Percentiles rank a stretch among this genome's conserved stretches.
Evolutionary conservation across 2,329 filamentous ascomycete genomes (phyloP).

Genomic region (Penicillium thymicola): DNA sequence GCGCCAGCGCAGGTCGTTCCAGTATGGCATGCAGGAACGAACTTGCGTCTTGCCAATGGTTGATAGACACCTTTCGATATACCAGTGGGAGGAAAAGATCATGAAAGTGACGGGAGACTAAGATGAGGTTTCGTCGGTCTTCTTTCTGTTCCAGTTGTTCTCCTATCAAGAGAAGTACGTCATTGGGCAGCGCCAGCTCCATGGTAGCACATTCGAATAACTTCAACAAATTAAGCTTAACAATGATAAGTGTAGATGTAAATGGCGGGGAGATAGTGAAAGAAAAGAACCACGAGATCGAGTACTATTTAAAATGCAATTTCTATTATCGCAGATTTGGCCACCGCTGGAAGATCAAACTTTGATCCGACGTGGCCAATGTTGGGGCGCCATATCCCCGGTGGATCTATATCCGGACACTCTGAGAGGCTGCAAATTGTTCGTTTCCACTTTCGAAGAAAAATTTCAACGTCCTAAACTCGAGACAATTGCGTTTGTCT

Average conservation of each 20-base stretch:
- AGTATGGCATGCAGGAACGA: slow-evolving; percentile 24
- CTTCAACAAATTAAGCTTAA: not conserved
- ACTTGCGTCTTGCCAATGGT: slow-evolving; percentile 15
- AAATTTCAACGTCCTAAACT: not conserved
- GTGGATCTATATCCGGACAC: not conserved
- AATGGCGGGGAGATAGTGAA: not conserved
- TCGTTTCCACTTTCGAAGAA: not conserved
- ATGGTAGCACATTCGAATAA: not conserved
- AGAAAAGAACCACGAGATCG: not conserved
- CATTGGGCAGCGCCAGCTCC: slow-evolving; percentile 20
- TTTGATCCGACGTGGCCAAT: not conserved
- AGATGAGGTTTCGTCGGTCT: slow-evolving; percentile 28
- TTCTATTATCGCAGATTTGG: not conserved
- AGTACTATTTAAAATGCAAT: not conserved
- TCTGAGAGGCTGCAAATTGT: not conserved
- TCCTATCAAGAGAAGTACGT: slow-evolving; percentile 30
- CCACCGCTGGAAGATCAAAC: slow-evolving; percentile 6
- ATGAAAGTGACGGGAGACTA: slow-evolving; percentile 27
- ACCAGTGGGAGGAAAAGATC: slow-evolving; percentile 26
- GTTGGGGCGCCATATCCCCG: not conserved
- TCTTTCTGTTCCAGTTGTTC: slow-evolving; percentile 24
- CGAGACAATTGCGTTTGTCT: not conserved
- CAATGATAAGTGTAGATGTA: not conserved
- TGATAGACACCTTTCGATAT: slow-evolving; percentile 20
- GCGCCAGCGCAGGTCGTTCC: slow-evolving; percentile 22